Evolutionary conservation across 2,329 filamentous ascomycete genomes (phyloP).

Genomic region (Graphilbum sp.): DNA sequence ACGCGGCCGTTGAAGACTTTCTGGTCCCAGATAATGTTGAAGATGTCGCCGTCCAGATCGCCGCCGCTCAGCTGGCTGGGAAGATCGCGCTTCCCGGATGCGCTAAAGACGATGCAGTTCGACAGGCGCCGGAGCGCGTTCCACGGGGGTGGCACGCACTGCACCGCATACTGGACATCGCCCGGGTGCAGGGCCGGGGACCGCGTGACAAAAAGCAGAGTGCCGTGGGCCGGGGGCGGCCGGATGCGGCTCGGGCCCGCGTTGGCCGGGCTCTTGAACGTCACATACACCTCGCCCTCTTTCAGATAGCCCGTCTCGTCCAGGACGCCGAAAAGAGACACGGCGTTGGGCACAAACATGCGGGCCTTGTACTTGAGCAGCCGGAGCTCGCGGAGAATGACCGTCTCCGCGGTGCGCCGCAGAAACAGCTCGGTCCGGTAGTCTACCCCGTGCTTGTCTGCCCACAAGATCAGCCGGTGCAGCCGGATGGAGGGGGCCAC

Average conservation of each 20-base stretch:
- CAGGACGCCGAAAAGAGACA: constrained; percentile 71
- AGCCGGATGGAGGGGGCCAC: constrained; percentile 46
- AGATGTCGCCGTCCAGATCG: constrained; percentile 72
- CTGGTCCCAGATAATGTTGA: constrained; percentile 61
- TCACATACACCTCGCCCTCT: constrained; percentile 53
- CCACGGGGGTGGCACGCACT: constrained; percentile 39
- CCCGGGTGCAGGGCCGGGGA: constrained; percentile 70
- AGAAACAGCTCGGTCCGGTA: constrained; percentile 56
- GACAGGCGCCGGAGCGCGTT: constrained; percentile 45
- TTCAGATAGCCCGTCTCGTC: constrained; percentile 58
- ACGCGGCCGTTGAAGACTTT: constrained; percentile 20
- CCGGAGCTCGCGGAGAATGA: constrained; percentile 53
- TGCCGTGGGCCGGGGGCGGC: constrained; percentile 12
- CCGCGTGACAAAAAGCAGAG: constrained; percentile 50
- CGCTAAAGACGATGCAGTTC: constrained; percentile 70
- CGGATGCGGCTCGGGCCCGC: constrained; percentile 7
- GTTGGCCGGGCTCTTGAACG: constrained; percentile 13
- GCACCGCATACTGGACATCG: constrained; percentile 52
- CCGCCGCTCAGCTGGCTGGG: constrained; percentile 68
- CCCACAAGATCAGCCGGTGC: constrained; percentile 41
- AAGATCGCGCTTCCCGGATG: constrained; percentile 52
- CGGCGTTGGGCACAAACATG: constrained; percentile 52
- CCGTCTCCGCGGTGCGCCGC: constrained; percentile 51
- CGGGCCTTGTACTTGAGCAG: constrained; percentile 64
- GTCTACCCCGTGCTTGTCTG: constrained; percentile 41